These are phyloP conservation scores for Corniculantispora saksenae DNA, from an alignment of 2,329 filamentous ascomycete species.

Conservation along the genomic window DNA sequence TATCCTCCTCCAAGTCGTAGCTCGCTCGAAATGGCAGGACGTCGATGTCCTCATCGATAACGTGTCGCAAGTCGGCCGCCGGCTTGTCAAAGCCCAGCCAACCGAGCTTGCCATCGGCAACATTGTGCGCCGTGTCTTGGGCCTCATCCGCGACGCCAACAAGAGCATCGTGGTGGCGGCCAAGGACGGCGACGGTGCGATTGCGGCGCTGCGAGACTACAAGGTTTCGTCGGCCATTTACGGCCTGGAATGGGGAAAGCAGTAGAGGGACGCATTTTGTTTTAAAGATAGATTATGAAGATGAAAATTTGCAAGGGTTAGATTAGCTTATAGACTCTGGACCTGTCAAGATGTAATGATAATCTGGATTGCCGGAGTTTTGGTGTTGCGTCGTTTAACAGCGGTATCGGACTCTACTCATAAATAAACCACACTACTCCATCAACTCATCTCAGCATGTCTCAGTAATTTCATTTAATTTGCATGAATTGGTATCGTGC, in stretches of 20 bases:
- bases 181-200: conserved; percentile 68
- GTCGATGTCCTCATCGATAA: conserved; percentile 77
- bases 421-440: background rate
- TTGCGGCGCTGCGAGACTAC: conserved; percentile 72
- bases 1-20: conserved; percentile 83
- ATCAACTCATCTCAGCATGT: too few relatives aligned
- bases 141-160: conserved; percentile 85
- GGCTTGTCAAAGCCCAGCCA: conserved; percentile 80
- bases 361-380: background rate
- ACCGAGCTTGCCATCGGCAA: conserved; percentile 92
- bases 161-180: conserved; percentile 78
- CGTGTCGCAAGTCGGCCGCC: conserved; percentile 75
- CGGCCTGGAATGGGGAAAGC: conserved; percentile 77
- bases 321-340: conserved; percentile 5
- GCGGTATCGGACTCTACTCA: background rate
- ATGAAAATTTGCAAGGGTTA: background rate
- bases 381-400: background rate
- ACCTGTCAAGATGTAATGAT: background rate
- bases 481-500: conserved; percentile 13
- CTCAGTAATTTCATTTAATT: background rate
- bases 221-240: conserved; percentile 72
- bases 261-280: conserved; percentile 41
- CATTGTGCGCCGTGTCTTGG: conserved; percentile 85
- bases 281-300: background rate
- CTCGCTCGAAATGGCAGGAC: conserved; percentile 75